phyloP scores from a whole-genome alignment of 2,329 filamentous ascomycete species.

The Pseudohalonectria lignicola region DNA sequence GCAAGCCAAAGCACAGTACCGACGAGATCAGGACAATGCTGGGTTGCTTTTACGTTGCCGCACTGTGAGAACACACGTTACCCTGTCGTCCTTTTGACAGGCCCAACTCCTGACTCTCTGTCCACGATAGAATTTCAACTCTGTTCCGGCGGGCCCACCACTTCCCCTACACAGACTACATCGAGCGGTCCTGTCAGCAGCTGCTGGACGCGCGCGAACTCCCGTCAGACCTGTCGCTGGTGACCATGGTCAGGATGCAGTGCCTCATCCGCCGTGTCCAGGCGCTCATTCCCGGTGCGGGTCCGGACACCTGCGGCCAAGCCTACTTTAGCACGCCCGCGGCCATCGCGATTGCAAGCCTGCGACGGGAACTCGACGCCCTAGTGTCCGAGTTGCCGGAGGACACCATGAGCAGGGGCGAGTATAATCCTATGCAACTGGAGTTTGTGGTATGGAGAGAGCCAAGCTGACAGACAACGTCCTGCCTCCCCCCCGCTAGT shows the following conservation, averaged over 20 bases:
- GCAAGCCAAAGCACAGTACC: constrained; percentile 13
- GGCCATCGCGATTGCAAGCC: constrained; percentile 20
- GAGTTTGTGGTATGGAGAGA: too few relatives aligned
- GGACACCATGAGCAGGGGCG: neutral
- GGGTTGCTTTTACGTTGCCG: constrained; percentile 26
- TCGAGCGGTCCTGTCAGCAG: constrained; percentile 20
- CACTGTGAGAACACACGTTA: constrained; percentile 17
- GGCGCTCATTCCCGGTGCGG: constrained; percentile 13
- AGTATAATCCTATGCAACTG: too few relatives aligned
- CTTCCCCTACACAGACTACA: constrained; percentile 20
- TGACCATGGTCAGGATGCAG: constrained; percentile 21
- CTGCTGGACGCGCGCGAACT: constrained; percentile 16
- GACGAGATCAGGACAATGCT: constrained; percentile 27
- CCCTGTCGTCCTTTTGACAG: too few relatives aligned
- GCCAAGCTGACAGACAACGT: too few relatives aligned
- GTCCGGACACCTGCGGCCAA: constrained; percentile 5
- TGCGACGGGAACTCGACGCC: constrained; percentile 23
- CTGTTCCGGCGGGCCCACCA: constrained; percentile 20
- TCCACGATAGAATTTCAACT: constrained; percentile 9
- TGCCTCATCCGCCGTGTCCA: constrained; percentile 18
- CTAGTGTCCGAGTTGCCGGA: too few relatives aligned
- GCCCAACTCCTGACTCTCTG: too few relatives aligned
- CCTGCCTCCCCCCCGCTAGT: too few relatives aligned
- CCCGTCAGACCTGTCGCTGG: constrained; percentile 19
- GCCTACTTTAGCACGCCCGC: constrained; percentile 13